Evolutionary conservation across 306 rosid species (phyloP).

Genomic region (Pueraria montana): DNA sequence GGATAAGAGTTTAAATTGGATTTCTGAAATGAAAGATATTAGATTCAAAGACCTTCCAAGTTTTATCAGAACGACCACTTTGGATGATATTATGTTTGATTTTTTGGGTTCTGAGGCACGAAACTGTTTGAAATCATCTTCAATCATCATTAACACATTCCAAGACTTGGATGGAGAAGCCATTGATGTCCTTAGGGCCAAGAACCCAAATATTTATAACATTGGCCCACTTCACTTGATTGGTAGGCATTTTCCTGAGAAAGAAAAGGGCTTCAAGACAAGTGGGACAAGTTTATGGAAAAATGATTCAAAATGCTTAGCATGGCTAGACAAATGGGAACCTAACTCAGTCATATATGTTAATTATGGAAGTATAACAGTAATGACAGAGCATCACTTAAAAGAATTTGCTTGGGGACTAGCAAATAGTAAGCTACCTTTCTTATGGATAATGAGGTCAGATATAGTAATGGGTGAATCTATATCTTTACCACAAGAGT

Average conservation of each 20-base stretch:
- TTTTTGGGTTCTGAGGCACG: slow-evolving; percentile 25
- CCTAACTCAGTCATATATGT: slow-evolving; percentile 34
- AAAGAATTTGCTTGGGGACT: slow-evolving; percentile 17
- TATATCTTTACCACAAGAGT: slow-evolving; percentile 25
- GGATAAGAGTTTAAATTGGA: neutral
- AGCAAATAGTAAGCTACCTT: neutral
- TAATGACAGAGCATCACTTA: slow-evolving; percentile 5
- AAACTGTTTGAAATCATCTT: slow-evolving; percentile 5
- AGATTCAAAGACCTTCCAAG: slow-evolving; percentile 42
- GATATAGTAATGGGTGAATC: slow-evolving; percentile 6
- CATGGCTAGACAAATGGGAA: slow-evolving; percentile 36
- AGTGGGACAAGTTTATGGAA: slow-evolving; percentile 16
- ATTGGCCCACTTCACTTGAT: slow-evolving; percentile 38
- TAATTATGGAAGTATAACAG: slow-evolving; percentile 41
- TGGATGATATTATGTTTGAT: slow-evolving; percentile 29
- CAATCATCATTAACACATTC: slow-evolving; percentile 38
- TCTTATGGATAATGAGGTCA: neutral
- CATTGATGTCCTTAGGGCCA: neutral
- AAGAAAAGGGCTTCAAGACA: slow-evolving; percentile 9
- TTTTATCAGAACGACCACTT: slow-evolving; percentile 18
- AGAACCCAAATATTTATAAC: slow-evolving; percentile 25
- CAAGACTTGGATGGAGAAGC: slow-evolving; percentile 35
- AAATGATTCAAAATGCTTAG: slow-evolving; percentile 17
- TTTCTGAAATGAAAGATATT: neutral
- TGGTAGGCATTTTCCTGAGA: slow-evolving; percentile 20